Evolutionary conservation across 2,329 filamentous ascomycete species (phyloP).

Genomic region (Dichotomopilus funicola): DNA sequence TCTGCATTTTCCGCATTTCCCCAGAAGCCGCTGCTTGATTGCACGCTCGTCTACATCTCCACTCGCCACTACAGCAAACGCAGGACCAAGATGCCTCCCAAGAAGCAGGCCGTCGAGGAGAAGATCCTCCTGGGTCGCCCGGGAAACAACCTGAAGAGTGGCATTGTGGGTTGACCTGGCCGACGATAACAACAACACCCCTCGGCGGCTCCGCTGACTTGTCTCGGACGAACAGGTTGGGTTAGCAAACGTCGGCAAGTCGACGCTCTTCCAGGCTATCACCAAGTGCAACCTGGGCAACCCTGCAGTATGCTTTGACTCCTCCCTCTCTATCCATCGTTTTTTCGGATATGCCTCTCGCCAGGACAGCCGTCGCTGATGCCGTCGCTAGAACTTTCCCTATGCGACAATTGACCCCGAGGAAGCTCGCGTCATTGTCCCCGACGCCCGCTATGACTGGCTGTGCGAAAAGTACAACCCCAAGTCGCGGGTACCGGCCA

Average conservation of each 20-base stretch:
- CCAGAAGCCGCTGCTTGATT: conserved; percentile 46
- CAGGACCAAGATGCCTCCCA: conserved; percentile 80
- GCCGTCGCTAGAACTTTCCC: conserved; percentile 70
- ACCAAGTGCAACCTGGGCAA: conserved; percentile 97
- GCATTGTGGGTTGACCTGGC: conserved; percentile 62
- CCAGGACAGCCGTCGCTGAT: conserved; percentile 13
- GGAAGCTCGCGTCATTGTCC: conserved; percentile 94
- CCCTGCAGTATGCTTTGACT: conserved; percentile 65
- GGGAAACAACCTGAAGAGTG: conserved; percentile 97
- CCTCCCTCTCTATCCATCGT: neutral
- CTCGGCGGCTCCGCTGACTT: conserved; percentile 35
- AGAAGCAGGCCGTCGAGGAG: conserved; percentile 86
- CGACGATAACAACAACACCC: conserved; percentile 12
- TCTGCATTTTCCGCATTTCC: conserved; percentile 58
- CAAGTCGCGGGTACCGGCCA: conserved; percentile 93
- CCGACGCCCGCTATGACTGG: conserved; percentile 95
- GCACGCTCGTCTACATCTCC: conserved; percentile 41
- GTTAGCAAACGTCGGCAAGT: conserved; percentile 98
- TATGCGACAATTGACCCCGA: conserved; percentile 99
- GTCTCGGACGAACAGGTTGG: conserved; percentile 60
- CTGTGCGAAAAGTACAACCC: conserved; percentile 94
- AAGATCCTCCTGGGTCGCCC: conserved; percentile 94
- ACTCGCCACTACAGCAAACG: conserved; percentile 53
- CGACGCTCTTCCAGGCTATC: conserved; percentile 98
- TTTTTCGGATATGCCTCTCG: neutral